phyloP scores from a whole-genome alignment of 345 rosid species.

The Kernera saxatilis region DNA sequence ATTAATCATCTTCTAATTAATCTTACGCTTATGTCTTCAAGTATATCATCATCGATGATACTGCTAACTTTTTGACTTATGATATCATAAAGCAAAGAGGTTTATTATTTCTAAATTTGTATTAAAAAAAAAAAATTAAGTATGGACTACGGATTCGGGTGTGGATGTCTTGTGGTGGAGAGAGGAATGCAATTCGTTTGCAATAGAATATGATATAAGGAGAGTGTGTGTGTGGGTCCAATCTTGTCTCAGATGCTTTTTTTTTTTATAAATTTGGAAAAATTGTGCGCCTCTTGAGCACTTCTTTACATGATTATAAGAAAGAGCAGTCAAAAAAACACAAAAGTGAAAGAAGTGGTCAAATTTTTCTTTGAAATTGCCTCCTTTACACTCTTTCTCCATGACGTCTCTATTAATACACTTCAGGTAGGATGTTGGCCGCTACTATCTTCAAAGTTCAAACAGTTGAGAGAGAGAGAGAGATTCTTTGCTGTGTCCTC shows the following conservation, averaged over 20 bases:
- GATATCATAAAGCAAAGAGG: background rate
- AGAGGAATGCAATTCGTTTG: background rate
- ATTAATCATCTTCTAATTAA: too few species aligned
- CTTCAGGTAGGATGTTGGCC: background rate
- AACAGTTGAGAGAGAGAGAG: background rate
- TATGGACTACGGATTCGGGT: background rate
- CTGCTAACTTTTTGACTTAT: too few species aligned
- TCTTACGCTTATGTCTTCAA: too few species aligned
- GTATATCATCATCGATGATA: too few species aligned
- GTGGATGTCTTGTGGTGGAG: background rate
- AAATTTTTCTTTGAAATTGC: background rate
- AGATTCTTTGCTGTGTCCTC: background rate
- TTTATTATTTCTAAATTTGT: background rate
- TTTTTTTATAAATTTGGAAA: background rate
- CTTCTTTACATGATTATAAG: background rate
- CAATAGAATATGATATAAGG: background rate
- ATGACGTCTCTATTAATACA: slow-evolving; percentile 1
- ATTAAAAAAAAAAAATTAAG: background rate
- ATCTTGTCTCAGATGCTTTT: background rate
- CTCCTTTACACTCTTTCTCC: background rate
- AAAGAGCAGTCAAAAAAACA: background rate
- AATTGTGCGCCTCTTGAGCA: background rate
- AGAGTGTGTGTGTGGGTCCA: slow-evolving; percentile 1
- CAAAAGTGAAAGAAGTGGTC: background rate
- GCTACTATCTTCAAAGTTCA: background rate